phyloP scores from a whole-genome alignment of 768 basidiomycete species.

The Termitomyces sp. region DNA sequence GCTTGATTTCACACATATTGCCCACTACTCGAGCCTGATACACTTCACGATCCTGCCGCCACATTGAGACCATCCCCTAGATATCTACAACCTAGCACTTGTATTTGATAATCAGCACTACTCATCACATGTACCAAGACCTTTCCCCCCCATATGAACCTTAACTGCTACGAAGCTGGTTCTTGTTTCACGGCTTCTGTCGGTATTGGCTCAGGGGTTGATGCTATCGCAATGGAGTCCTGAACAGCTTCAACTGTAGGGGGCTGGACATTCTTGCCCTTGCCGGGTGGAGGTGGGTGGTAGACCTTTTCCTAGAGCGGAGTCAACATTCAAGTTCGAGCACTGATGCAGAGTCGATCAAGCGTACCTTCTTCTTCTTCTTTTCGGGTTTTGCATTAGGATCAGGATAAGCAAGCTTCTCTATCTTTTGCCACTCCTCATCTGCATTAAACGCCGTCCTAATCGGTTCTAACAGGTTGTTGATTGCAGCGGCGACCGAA shows the following conservation, averaged over 20 bases:
- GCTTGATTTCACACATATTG: background rate
- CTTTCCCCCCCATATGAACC: background rate
- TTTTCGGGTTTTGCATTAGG: constrained; percentile 58
- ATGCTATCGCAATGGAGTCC: constrained; percentile 5
- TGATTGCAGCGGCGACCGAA: constrained; percentile 68
- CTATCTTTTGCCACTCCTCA: constrained; percentile 75
- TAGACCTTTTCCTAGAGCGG: constrained; percentile 66
- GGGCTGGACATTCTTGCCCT: constrained; percentile 50
- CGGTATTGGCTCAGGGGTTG: constrained; percentile 1
- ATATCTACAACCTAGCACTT: constrained; percentile 7
- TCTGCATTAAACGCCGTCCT: constrained; percentile 68
- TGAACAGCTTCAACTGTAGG: background rate
- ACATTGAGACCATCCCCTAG: background rate
- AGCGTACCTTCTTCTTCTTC: constrained; percentile 54
- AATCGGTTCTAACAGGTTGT: constrained; percentile 73
- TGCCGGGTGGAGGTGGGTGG: constrained; percentile 79
- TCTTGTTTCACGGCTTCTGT: background rate
- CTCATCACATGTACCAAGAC: background rate
- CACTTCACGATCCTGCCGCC: background rate
- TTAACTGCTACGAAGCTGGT: constrained; percentile 4
- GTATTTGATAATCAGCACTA: constrained; percentile 10
- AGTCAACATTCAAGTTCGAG: background rate
- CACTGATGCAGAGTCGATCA: background rate
- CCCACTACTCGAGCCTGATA: background rate
- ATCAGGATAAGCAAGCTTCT: constrained; percentile 81